Base-by-base conservation (phyloP, 1,139 yeast species). In the Zygosaccharomyces pseudobailii region DNA sequence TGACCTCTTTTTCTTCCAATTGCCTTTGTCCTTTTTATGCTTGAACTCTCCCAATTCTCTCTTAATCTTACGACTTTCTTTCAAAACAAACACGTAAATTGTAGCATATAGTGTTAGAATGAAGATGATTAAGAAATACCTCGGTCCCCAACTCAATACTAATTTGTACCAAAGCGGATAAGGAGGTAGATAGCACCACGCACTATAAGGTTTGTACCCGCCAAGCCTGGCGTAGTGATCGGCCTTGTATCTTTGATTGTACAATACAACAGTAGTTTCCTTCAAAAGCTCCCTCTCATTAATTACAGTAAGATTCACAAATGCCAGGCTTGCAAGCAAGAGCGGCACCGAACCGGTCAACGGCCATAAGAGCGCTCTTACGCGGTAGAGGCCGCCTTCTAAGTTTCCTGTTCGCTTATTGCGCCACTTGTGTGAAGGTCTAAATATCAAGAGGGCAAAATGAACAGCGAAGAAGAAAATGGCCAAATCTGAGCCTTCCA, bases 401-500 rank as follows among this genome's bases (percentile, higher is more conserved):
- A 76, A 66, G 44, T 72, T 71, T 20, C 68, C 67, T 9, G 72
- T 67, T 37, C 61, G 64, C 37, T 68, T 62, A 57, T 71, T 68
- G 31, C 71, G 69, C 57, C 76, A 75, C 51, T 72, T 75, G 49
- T 74, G 72, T 43, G 74, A 72, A 0, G 94, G 88, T 52, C 71
- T 71, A 65, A 87, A 87, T 19, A 89, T 84, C 28, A 88, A 70
- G 39, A 89, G 65, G 36, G 82, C 88, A 6, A 92, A 84, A 65
- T 89, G 96, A 20, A 88, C 67, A 2, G 97, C 96, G 67, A 89
- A 84, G 30, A 87, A 76, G 39, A 88, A 69, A 42, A 89, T 89
- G 23, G 95, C 94, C 38, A 87, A 66, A 67, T 89, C 97, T 2
- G 94, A 89, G 13, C 95, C 96, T 65, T 88, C 95, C 25, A 87